Percentiles rank a stretch among this genome's conserved stretches.
These are phyloP conservation scores for Ambrosia artemisiifolia DNA, from an alignment of 129 eudicot genomes.

Conservation along the genomic window DNA sequence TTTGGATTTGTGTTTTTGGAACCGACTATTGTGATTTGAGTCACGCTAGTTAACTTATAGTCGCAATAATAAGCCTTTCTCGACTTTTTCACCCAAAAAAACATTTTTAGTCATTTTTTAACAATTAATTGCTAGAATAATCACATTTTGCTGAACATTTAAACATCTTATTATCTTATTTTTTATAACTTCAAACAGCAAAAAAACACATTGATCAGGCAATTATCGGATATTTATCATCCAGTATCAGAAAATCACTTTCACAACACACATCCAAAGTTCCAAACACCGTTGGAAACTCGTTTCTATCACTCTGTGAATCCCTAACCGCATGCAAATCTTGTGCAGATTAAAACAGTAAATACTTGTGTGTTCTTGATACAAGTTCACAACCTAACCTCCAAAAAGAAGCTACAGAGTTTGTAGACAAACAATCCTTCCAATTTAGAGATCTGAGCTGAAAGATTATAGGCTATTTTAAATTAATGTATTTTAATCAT, in stretches of 20 bases:
- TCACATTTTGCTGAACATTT: neutral
- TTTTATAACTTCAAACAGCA: neutral
- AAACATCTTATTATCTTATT: neutral
- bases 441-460: conserved; percentile 23
- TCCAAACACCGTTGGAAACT: neutral
- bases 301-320: neutral
- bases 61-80: too few species aligned
- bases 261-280: neutral
- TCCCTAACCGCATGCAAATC: conserved; percentile 11
- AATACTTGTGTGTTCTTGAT: conserved; percentile 14
- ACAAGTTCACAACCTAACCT: conserved; percentile 26
- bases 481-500: too few species aligned
- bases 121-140: too few species aligned
- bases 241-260: neutral
- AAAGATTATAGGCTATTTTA: conserved; percentile 6
- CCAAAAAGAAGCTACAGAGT: conserved; percentile 34
- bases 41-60: neutral
- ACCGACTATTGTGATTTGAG: neutral
- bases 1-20: neutral
- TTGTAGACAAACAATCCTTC: conserved; percentile 27
- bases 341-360: conserved; percentile 34
- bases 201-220: neutral
- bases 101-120: too few species aligned
- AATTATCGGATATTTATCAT: neutral
- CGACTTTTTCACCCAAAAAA: too few species aligned